Percentiles rank a stretch among this genome's conserved stretches.
Conservation (phyloP, 495 filamentous ascomycete genomes). For the Aspergillus diversus region DNA sequence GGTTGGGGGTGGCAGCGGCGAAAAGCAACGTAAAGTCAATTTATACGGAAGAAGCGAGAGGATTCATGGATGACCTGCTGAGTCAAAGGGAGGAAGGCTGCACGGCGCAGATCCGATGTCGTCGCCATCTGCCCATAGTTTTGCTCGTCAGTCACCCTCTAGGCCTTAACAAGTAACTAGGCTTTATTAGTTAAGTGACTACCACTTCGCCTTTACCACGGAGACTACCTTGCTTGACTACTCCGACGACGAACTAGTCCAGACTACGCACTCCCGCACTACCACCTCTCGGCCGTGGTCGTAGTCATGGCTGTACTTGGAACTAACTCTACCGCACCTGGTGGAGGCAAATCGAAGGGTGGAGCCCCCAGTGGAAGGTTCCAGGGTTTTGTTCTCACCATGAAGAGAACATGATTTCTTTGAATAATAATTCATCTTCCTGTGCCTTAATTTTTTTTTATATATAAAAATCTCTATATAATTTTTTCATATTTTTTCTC, state of each 20-base stretch:
- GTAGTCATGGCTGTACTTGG: slow-evolving; percentile 4
- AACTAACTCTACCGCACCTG: background rate
- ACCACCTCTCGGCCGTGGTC: background rate
- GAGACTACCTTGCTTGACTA: too few species aligned
- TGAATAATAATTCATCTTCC: background rate
- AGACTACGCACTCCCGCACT: too few species aligned
- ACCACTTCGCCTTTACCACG: background rate
- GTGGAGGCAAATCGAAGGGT: slow-evolving; percentile 13
- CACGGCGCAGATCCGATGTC: slow-evolving; percentile 21
- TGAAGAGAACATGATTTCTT: background rate
- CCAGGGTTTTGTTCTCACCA: slow-evolving; percentile 2
- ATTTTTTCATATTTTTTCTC: too few species aligned
- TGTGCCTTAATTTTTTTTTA: background rate
- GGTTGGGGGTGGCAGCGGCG: slow-evolving; percentile 26
- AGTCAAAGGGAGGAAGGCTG: slow-evolving; percentile 21
- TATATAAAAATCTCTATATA: too few species aligned
- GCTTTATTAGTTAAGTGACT: background rate
- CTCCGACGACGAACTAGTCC: too few species aligned
- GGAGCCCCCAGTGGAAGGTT: slow-evolving; percentile 17
- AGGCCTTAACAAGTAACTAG: background rate
- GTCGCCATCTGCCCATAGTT: slow-evolving; percentile 18
- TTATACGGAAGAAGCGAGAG: slow-evolving; percentile 25
- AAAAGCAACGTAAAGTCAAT: slow-evolving; percentile 32
- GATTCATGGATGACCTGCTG: slow-evolving; percentile 25
- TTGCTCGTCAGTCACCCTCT: background rate